These are phyloP conservation scores for Betula pendula DNA, from an alignment of 306 rosid genomes.

Conservation along the genomic window DNA sequence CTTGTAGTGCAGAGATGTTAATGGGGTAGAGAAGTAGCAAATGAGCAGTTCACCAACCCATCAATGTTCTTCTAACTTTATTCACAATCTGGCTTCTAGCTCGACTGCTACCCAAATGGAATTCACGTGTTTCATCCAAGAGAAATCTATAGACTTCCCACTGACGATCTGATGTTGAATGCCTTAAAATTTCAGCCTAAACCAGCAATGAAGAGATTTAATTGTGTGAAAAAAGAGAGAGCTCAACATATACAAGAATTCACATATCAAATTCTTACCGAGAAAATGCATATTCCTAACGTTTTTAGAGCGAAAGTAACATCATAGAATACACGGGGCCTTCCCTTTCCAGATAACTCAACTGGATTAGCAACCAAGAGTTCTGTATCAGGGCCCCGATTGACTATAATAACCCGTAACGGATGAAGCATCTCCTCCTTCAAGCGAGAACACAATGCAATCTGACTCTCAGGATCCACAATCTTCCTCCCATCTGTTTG, in stretches of 20 bases:
- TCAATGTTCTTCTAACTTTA: constrained; percentile 71
- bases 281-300: constrained; percentile 65
- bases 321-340: constrained; percentile 88
- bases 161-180: constrained; percentile 67
- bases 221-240: no score
- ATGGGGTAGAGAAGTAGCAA: constrained; percentile 5
- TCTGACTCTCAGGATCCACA: constrained; percentile 65
- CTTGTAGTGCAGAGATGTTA: background rate
- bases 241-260: constrained; percentile 9
- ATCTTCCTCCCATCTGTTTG: constrained; percentile 67
- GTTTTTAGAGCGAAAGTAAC: constrained; percentile 70
- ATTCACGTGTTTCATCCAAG: constrained; percentile 63
- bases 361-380: constrained; percentile 88
- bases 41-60: constrained; percentile 69
- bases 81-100: constrained; percentile 72
- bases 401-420: constrained; percentile 61
- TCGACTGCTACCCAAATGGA: constrained; percentile 54
- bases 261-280: constrained; percentile 39
- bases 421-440: constrained; percentile 77
- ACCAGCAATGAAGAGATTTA: background rate
- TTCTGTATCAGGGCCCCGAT: constrained; percentile 81
- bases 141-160: constrained; percentile 90
- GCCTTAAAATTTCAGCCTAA: constrained; percentile 85
- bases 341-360: constrained; percentile 73
- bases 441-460: constrained; percentile 57